A percentile compares a stretch with the other conserved stretches of the same genome.
Evolutionary conservation across 768 basidiomycete species (phyloP).

Genomic region (Neoboletus subvelutipes): DNA sequence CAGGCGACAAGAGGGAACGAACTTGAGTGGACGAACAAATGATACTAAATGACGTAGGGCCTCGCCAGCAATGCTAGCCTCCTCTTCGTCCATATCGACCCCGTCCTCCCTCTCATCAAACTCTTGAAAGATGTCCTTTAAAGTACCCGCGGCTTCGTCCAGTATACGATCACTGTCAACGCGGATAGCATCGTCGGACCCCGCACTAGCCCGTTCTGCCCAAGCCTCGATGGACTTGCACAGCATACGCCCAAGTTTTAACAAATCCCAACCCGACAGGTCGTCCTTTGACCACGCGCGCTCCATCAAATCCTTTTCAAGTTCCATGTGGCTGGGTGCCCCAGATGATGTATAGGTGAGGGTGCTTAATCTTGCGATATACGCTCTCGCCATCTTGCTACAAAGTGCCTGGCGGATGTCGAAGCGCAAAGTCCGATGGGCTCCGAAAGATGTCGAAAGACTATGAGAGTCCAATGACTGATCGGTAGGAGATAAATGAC

Average conservation of each 20-base stretch:
- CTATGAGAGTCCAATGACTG: slow-evolving; percentile 24
- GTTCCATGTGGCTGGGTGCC: slow-evolving; percentile 54
- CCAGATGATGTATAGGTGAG: slow-evolving; percentile 58
- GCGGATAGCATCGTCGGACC: slow-evolving; percentile 27
- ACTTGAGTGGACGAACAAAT: slow-evolving; percentile 61
- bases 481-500: slow-evolving; percentile 47
- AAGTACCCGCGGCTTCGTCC: slow-evolving; percentile 65
- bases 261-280: slow-evolving; percentile 64
- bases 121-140: slow-evolving; percentile 74
- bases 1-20: slow-evolving; percentile 21
- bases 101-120: slow-evolving; percentile 65
- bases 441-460: slow-evolving; percentile 51
- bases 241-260: slow-evolving; percentile 53
- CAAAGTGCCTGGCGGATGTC: slow-evolving; percentile 62
- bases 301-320: slow-evolving; percentile 67
- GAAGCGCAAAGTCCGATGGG: slow-evolving; percentile 59
- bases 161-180: slow-evolving; percentile 55
- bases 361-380: slow-evolving; percentile 54
- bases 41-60: slow-evolving; percentile 57
- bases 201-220: slow-evolving; percentile 41
- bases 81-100: slow-evolving; percentile 60
- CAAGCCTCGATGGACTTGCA: slow-evolving; percentile 58
- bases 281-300: slow-evolving; percentile 74
- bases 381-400: slow-evolving; percentile 64
- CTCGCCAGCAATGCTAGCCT: slow-evolving; percentile 62